Evolutionary conservation across 306 rosid genomes (phyloP), one percentile per base, ranked within the genome.

Genomic region (Casuarina cunninghamiana): DNA sequence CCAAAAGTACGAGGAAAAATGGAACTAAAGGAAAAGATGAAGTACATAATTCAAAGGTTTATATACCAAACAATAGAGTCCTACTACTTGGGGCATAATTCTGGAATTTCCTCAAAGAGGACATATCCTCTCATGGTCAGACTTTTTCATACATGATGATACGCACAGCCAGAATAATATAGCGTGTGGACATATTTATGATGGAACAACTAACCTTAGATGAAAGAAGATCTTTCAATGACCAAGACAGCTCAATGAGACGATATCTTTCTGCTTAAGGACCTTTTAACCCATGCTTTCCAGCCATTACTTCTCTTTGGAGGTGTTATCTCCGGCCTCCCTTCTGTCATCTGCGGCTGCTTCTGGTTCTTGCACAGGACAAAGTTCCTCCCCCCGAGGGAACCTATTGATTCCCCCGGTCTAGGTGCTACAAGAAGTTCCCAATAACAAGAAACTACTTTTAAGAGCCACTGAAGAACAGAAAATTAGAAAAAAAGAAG

Each of bases 361-460:
- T 8, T 78, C 73, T 79, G 80, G 51, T 83, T 83, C 82, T 81
- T 86, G 75, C 75, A 72, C 57, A 86, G 80, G 68, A 73, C 32
- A 71, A 86, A 81, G 57, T 73, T 81, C 74, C 82, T 62, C 17
- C 46, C 85, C 21, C 83, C 85, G 10, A 54, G 58, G 57, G 80
- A 46, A n/a, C 90, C 87, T 46, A 86, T 76, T 15, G 37, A 32
- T 45, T 82, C 87, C 80, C 17, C 19, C 5, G 82, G 87, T 54
- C 67, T 86, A 62, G 83, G 71, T 60, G 87, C 90, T 85, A 79
- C 67, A 67, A 66, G 16, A 65, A 15, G 19, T 35, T 61, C 8
- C 68, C 11, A 32, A 10, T 35, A 16, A 32, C 2, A n/a, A 61
- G 5, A 53, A 21, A 5, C 60, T 6, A 46, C 11, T 46, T 17